Percentiles rank a stretch among this genome's conserved stretches.
Conservation (phyloP, 495 filamentous ascomycete genomes). For the Chaetomium cochliodes region DNA sequence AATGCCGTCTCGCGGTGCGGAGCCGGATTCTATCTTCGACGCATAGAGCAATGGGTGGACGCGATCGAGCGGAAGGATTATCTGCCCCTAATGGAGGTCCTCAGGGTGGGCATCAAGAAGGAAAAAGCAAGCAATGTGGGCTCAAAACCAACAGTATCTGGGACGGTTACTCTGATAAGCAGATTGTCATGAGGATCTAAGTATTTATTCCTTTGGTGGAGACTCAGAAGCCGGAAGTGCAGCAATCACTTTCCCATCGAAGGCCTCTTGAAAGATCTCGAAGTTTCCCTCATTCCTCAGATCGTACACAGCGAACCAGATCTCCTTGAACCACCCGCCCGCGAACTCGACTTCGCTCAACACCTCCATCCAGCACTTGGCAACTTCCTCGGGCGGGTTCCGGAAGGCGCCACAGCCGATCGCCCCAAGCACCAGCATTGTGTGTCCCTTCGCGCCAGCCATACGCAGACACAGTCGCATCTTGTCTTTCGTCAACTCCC, state of each 20-base stretch:
- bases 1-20: slow-evolving; percentile 27
- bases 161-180: not conserved
- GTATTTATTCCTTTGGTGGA: not conserved
- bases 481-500: slow-evolving; percentile 54
- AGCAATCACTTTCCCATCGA: slow-evolving; percentile 47
- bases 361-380: slow-evolving; percentile 56
- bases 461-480: slow-evolving; percentile 59
- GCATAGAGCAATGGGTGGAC: slow-evolving; percentile 36
- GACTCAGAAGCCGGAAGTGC: not conserved
- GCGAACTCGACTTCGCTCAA: slow-evolving; percentile 58
- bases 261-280: slow-evolving; percentile 46
- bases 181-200: slow-evolving; percentile 8
- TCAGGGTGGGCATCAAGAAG: slow-evolving; percentile 32
- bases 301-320: slow-evolving; percentile 56
- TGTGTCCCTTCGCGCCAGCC: slow-evolving; percentile 51
- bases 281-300: slow-evolving; percentile 50
- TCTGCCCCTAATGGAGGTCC: slow-evolving; percentile 29
- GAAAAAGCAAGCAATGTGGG: slow-evolving; percentile 13
- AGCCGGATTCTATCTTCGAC: slow-evolving; percentile 29
- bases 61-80: slow-evolving; percentile 31
- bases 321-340: slow-evolving; percentile 56
- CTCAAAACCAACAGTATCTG: not conserved
- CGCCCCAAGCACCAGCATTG: slow-evolving; percentile 59
- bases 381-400: slow-evolving; percentile 58
- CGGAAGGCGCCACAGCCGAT: slow-evolving; percentile 64